Evolutionary conservation across 495 filamentous ascomycete species (phyloP).

Genomic region (Penicillium psychrofluorescens): DNA sequence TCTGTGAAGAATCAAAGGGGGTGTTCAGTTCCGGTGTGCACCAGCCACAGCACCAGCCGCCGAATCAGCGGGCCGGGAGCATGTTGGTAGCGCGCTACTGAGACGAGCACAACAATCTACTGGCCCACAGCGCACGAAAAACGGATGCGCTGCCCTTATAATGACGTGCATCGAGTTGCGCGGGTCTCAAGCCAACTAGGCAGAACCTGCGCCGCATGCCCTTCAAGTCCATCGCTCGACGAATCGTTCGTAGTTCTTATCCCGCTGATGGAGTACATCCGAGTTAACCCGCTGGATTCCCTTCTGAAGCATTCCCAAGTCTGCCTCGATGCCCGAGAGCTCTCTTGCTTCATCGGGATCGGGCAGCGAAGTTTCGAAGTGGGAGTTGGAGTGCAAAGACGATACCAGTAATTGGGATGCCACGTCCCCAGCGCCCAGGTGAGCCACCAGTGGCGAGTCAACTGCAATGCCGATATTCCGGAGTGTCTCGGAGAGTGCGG

Average conservation of each 20-base stretch:
- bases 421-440: slow-evolving; percentile 20
- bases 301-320: slow-evolving; percentile 24
- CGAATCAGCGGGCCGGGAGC: slow-evolving; percentile 5
- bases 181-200: background rate
- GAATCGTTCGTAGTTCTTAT: slow-evolving; percentile 23
- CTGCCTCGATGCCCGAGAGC: slow-evolving; percentile 22
- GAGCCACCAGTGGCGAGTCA: slow-evolving; percentile 24
- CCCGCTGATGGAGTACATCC: slow-evolving; percentile 28
- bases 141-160: no score
- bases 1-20: no score
- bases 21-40: slow-evolving; percentile 1
- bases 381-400: slow-evolving; percentile 24
- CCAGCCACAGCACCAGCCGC: slow-evolving; percentile 8
- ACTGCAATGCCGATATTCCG: slow-evolving; percentile 18
- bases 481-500: slow-evolving; percentile 19
- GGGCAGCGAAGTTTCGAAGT: slow-evolving; percentile 22
- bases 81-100: background rate
- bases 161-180: no score
- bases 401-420: slow-evolving; percentile 27
- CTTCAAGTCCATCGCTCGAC: slow-evolving; percentile 23
- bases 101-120: background rate
- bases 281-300: slow-evolving; percentile 27
- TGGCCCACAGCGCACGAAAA: slow-evolving; percentile 6
- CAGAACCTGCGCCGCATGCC: background rate
- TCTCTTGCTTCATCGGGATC: slow-evolving; percentile 16